Evolutionary conservation across 1,284 basidiomycete species (phyloP), one percentile per base, ranked within the genome.

Genomic region (Trichosporon coremiiforme): DNA sequence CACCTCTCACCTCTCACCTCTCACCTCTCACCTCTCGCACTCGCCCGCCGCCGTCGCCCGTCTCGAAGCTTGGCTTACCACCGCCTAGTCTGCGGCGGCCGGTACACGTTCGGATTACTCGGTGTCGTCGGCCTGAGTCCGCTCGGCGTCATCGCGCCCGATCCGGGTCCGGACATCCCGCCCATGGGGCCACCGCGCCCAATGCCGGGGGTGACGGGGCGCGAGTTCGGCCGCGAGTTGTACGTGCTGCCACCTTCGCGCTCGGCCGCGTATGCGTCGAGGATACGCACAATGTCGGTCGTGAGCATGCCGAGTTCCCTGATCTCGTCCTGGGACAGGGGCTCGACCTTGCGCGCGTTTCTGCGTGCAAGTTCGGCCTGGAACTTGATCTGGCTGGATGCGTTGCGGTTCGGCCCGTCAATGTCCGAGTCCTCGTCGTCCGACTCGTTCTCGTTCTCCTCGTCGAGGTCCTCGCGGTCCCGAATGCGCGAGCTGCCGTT

Each of bases 271-370:
- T 82, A 84, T 31, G 74, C 75, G 66, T 82, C 78, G 64, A 95
- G 83, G 66, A 94, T 88, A 36, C 86, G 83, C 41, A 93, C 92
- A 66, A 93, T 85, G 74, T 91, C 89, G 72, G 87, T 86, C 17
- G 91, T 92, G 75, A 94, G 85, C 45, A 87, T 79, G 73, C 92
- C 90, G 66, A 94, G 84, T 76, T 94, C 91, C 76, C 86, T 87
- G 73, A 91, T 85, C 83, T 95, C 93, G 65, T 86, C 86, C 13
- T 77, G 71, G 8, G 89, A 88, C 67, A 94, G 84, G 0, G 89
- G 78, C 68, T 76, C 74, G 6, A 71, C 78, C 68, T 74, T 74
- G 68, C 73, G 70, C 41, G 50, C 60, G 7, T 33, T 9, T 12
- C 70, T 68, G 33, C 68, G 72, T 53, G 50, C 33, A 22, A 73